Evolutionary conservation across 305 asterid species (phyloP), one percentile per base, ranked within the genome.

Genomic region (Fraxinus albicans): DNA sequence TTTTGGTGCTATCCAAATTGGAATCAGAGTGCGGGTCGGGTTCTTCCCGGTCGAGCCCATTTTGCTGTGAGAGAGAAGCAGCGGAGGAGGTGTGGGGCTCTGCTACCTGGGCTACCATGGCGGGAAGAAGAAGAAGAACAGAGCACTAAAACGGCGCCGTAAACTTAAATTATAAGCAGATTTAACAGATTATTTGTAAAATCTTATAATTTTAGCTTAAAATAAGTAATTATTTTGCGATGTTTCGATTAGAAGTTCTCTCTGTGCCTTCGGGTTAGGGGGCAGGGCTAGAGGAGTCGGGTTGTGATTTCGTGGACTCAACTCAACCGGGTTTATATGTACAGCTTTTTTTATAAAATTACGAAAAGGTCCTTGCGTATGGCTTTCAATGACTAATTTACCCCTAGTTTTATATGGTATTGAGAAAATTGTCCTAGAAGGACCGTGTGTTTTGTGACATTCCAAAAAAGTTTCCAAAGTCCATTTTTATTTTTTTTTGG

Each of bases 101-200:
- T 79, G 89, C 90, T 84, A 91, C 84, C 94, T 89, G 91, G 19
- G 92, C 91, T 74, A 85, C 92, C 94, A 91, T 91, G 94, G 94
- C 91, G 94, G 94, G 94, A 91, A 89, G 84, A 77, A 81, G 78
- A 13, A 29, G 74, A 23, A 77, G 67, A 1, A 17, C 35, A 21
- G 79, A 29, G 77, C 81, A 33, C 42, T 67, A 69, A 87, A 47
- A 86, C 90, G 89, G 80, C 86, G 91, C 88, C 93, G 92, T 90
- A 27, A 69, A 27, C 75, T 69, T 69, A 63, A 63, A 63, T 63
- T 25, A 63, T 63, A 63, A 63, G 73, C 73, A 25, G 36, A 69
- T 9, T 69, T 69, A 69, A 69, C 75, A 69, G 75, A 29, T 69
- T 25, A 25, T 69, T 69, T 8, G n/a, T 8, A 69, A 25, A 29